Conservation (phyloP, 148 eudicot species). For the Rhododendron ovatum region DNA sequence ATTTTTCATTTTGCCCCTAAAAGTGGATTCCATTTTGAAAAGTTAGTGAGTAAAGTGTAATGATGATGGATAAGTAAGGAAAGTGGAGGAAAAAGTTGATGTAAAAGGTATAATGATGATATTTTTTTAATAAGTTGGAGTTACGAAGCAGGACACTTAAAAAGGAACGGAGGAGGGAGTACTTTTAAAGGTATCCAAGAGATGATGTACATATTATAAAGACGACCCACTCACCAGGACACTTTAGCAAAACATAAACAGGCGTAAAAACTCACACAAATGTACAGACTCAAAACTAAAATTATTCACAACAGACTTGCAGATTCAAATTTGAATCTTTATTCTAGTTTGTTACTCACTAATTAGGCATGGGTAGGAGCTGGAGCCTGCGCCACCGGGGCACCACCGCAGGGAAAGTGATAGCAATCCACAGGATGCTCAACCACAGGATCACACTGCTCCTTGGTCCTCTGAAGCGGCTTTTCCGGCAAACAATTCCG, state of each 20-base stretch:
- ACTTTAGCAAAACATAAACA: not conserved
- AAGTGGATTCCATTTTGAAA: no score
- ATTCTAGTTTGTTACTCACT: not conserved
- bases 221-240: not conserved
- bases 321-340: slow-evolving; percentile 4
- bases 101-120: no score
- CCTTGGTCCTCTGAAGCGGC: slow-evolving; percentile 62
- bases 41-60: no score
- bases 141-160: no score
- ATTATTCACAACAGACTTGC: not conserved
- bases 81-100: no score
- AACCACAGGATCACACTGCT: slow-evolving; percentile 44
- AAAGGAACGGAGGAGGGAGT: no score
- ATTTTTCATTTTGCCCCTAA: no score
- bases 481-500: slow-evolving; percentile 60
- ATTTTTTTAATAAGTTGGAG: no score
- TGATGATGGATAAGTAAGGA: no score
- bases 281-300: not conserved
- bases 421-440: slow-evolving; percentile 60
- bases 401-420: slow-evolving; percentile 18
- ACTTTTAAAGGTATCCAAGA: not conserved
- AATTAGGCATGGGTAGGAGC: slow-evolving; percentile 1
- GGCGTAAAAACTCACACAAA: not conserved
- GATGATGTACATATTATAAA: not conserved
- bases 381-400: not conserved